Evolutionary conservation across 306 rosid species (phyloP), one percentile per base, ranked within the genome.

Genomic region (Pyrus betulifolia): DNA sequence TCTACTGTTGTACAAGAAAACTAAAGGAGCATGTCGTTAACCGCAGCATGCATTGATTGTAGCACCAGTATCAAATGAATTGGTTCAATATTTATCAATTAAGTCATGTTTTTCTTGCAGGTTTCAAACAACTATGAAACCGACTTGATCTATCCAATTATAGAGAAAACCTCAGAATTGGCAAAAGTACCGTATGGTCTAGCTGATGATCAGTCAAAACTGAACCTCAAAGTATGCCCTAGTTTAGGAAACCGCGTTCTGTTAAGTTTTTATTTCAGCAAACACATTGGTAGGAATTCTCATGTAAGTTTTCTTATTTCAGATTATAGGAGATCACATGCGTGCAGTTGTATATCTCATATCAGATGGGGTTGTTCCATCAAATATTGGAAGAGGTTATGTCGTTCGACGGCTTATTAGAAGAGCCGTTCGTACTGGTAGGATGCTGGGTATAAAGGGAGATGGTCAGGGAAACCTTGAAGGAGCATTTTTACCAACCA

Each of bases 321-420:
- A 94, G 98, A 90, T 94, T 75, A 82, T 94, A 78, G 98, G 98
- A 71, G 98, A 92, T 82, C 98, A 92, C 85, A 72, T 90, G 93
- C 98, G 98, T 85, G 97, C 98, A 58, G 76, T 92, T 88, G 98
- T 94, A 5, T 91, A 87, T 88, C 94, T 94, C 81, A 87, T 94
- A 85, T 88, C 96, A 28, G 98, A 91, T 64, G 98, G 98, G 19
- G 97, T 91, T 70, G 87, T 84, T 78, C 97, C 97, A 69, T 94
- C 98, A 74, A 94, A 94, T 79, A 91, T 90, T 79, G 94, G 98
- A 76, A 87, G 96, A 82, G 97, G 98, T 64, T 94, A 91, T 82
- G 91, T 94, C 8, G 97, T 89, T 82, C 89, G 97, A 63, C 87
- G 93, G 80, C 98, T 94, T 73, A 91, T 94, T 57, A 91, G 98